A percentile compares a stretch with the other conserved stretches of the same genome.
Evolutionary conservation across 352 stramenopile genomes (phyloP).

Genomic region (Phytophthora nicotianae): DNA sequence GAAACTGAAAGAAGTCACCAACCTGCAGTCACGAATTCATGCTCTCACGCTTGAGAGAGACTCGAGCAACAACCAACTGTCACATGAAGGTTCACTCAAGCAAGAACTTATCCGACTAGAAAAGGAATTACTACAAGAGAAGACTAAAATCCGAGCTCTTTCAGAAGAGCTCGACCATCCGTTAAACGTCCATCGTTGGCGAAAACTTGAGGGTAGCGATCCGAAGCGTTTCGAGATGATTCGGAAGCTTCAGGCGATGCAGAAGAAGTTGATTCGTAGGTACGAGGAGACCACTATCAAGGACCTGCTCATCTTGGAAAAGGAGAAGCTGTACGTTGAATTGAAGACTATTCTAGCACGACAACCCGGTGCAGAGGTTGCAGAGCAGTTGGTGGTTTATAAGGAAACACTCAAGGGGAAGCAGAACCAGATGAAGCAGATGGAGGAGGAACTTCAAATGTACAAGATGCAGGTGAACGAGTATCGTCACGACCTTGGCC

Average conservation of each 20-base stretch:
- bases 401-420: conserved; percentile 91
- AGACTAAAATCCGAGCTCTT: conserved; percentile 88
- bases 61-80: conserved; percentile 68
- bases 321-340: conserved; percentile 93
- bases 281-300: conserved; percentile 74
- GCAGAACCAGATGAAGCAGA: conserved; percentile 73
- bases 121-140: conserved; percentile 79
- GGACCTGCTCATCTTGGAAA: conserved; percentile 78
- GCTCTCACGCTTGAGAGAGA: conserved; percentile 59
- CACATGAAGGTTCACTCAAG: conserved; percentile 63
- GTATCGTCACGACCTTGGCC: conserved; percentile 69
- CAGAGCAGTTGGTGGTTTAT: conserved; percentile 88
- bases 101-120: conserved; percentile 69
- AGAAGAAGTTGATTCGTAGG: conserved; percentile 87
- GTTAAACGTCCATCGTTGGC: conserved; percentile 93
- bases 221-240: conserved; percentile 91
- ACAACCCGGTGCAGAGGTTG: conserved; percentile 87
- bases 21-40: conserved; percentile 67
- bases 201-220: conserved; percentile 89
- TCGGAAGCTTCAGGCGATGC: conserved; percentile 85
- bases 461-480: conserved; percentile 93
- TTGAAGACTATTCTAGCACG: conserved; percentile 89
- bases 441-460: conserved; percentile 92
- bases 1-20: conserved; percentile 56
- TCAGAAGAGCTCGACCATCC: conserved; percentile 91